These are phyloP conservation scores for Carallia pectinifolia DNA, from an alignment of 345 rosid species.

Conservation along the genomic window DNA sequence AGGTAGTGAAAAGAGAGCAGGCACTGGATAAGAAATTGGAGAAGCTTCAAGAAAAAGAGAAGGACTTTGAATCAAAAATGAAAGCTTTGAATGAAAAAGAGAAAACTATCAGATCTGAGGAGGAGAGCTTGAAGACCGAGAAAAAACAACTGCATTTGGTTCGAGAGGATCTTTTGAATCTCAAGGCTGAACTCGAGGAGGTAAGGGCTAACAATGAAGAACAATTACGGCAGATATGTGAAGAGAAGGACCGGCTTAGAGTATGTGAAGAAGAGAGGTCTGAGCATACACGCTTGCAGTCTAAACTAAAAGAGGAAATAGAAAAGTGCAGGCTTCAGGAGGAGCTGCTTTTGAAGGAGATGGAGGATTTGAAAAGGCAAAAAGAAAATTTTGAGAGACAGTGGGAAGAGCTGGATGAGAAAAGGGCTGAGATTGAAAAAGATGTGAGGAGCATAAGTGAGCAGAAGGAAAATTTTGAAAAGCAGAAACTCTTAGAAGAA, in stretches of 20 bases:
- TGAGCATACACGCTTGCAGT: conserved; percentile 64
- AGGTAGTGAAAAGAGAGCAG: conserved; percentile 69
- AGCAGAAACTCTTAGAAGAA: conserved; percentile 55
- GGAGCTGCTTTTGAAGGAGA: conserved; percentile 77
- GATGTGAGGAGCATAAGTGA: conserved; percentile 48
- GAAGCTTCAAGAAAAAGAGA: conserved; percentile 76
- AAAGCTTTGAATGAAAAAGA: conserved; percentile 69
- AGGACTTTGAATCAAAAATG: conserved; percentile 52
- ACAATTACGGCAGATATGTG: conserved; percentile 49
- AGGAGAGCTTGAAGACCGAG: conserved; percentile 60
- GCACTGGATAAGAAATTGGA: conserved; percentile 68
- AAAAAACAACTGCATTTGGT: conserved; percentile 48
- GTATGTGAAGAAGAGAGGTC: conserved; percentile 81
- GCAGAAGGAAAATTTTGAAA: conserved; percentile 63
- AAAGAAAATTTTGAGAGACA: conserved; percentile 89
- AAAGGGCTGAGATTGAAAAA: conserved; percentile 56
- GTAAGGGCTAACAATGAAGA: conserved; percentile 57
- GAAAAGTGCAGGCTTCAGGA: conserved; percentile 71
- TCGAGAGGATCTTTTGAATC: conserved; percentile 48
- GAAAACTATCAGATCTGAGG: conserved; percentile 60
- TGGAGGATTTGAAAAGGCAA: conserved; percentile 78
- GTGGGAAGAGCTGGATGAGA: conserved; percentile 92
- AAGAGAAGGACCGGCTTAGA: conserved; percentile 57
- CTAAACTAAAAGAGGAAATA: conserved; percentile 72
- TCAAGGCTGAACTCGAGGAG: conserved; percentile 68